Evolutionary conservation across 1,139 yeast species (phyloP).

Genomic region (Pichia sp.): DNA sequence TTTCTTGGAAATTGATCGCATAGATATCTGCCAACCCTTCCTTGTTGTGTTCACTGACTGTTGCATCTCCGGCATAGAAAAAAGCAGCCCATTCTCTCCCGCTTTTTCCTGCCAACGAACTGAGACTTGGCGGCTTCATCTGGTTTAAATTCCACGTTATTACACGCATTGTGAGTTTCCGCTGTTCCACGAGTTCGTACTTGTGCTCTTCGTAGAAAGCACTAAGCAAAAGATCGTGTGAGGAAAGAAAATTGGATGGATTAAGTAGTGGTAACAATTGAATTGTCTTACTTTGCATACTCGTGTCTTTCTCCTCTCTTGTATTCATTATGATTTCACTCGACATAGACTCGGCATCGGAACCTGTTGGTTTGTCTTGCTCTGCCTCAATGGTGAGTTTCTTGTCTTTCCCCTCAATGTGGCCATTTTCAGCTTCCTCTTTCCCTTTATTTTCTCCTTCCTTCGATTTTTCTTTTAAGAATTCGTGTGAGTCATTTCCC

Average conservation of each 20-base stretch:
- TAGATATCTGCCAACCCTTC: conserved; percentile 36
- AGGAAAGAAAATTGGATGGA: conserved; percentile 24
- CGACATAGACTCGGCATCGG: background rate
- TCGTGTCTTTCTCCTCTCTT: background rate
- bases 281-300: conserved; percentile 9
- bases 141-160: conserved; percentile 49
- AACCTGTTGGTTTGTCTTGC: background rate
- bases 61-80: conserved; percentile 17
- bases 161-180: conserved; percentile 25
- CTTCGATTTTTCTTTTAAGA: background rate
- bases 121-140: conserved; percentile 25
- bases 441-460: background rate
- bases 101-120: conserved; percentile 10
- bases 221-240: conserved; percentile 19
- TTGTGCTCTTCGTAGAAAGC: conserved; percentile 21
- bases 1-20: conserved; percentile 47
- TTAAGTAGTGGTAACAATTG: conserved; percentile 21
- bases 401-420: background rate
- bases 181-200: conserved; percentile 6
- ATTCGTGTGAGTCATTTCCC: background rate
- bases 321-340: background rate
- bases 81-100: conserved; percentile 17
- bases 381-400: background rate
- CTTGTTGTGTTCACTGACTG: conserved; percentile 24
- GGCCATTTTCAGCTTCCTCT: background rate